Percentiles rank a stretch among this genome's conserved stretches.
Conservation (phyloP, 139 green algal genomes). For the Tetradesmus obliquus region DNA sequence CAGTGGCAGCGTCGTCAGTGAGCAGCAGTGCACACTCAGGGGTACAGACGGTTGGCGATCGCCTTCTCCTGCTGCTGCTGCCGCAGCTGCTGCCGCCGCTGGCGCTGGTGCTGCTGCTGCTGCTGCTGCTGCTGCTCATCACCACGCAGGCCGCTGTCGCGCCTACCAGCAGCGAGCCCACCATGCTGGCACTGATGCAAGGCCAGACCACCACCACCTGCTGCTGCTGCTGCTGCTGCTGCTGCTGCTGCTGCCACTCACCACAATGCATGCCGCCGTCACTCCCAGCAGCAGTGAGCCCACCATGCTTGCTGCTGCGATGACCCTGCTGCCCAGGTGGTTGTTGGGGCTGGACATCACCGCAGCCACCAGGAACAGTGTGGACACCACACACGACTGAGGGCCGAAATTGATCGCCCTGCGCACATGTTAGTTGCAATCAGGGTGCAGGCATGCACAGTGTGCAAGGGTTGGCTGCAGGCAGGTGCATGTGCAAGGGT, state of each 20-base stretch:
- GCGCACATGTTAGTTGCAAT: not conserved
- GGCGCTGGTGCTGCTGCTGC: too few relatives aligned
- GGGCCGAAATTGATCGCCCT: conserved; percentile 9
- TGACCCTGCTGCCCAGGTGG: conserved; percentile 26
- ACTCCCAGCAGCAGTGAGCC: not conserved
- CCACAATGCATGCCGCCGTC: not conserved
- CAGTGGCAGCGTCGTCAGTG: too few relatives aligned
- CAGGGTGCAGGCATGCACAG: not conserved
- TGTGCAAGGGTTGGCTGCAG: not conserved
- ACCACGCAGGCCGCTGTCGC: too few relatives aligned
- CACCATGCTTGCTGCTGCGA: not conserved
- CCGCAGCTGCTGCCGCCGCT: too few relatives aligned
- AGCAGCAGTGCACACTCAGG: too few relatives aligned
- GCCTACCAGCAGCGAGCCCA: too few relatives aligned
- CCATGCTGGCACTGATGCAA: too few relatives aligned
- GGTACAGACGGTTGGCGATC: too few relatives aligned
- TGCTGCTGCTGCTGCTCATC: too few relatives aligned
- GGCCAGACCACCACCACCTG: not conserved
- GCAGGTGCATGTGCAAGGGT: too few relatives aligned
- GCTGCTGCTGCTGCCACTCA: conserved; percentile 15
- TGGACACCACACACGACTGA: conserved; percentile 2
- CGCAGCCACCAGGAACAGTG: not conserved
- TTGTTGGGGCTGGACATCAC: not conserved
- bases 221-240: conserved; percentile 23
- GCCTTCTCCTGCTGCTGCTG: too few relatives aligned